Evolutionary conservation across 306 rosid genomes (phyloP), one percentile per base, ranked within the genome.

Genomic region (Begonia masoniana): DNA sequence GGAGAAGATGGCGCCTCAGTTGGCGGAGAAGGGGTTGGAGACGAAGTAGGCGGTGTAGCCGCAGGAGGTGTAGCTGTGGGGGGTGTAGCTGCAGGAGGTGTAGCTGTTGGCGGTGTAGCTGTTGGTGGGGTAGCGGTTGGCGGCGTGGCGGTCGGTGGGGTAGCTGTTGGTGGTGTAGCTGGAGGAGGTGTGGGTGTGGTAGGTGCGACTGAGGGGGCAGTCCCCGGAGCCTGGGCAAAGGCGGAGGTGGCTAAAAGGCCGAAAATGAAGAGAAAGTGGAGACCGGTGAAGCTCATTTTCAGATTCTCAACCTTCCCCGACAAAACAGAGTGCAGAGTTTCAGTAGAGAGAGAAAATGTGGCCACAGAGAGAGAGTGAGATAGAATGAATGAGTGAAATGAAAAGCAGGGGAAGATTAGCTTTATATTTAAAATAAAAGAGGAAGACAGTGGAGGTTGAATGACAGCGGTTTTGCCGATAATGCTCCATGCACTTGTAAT

Each of bases 251-350:
- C 15, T 50, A 61, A 10, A 41, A 61, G 10, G 43, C 47, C 57
- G 17, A 61, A 26, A 42, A 51, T 13, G 31, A 61, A 9, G 23
- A 51, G 39, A 2, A 21, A 21, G 17, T 26, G 50, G 49, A 61
- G 10, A 35, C 65, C 65, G 7, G 57, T n/a, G 57, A 51, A 41
- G 17, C 65, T 57, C 65, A 61, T 61, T 4, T 46, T 50, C 19
- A 50, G 47, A 12, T 5, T 14, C 51, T 31, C 36, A 13, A 61
- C 39, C 39, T 31, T n/a, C 26, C 3, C 26, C 17, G 36, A 21
- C 13, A 41, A 41, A 9, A 15, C 9, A 7, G 3, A 19, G 19
- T 35, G 1, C 4, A 17, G 24, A 12, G 10, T 9, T 50, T 6
- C 15, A 23, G 23, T 16, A 17, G 11, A 15, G 31, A 51, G 55